These are phyloP conservation scores for Teratosphaeria pseudoeucalypti DNA, from an alignment of 2,329 filamentous ascomycete species.

Conservation along the genomic window DNA sequence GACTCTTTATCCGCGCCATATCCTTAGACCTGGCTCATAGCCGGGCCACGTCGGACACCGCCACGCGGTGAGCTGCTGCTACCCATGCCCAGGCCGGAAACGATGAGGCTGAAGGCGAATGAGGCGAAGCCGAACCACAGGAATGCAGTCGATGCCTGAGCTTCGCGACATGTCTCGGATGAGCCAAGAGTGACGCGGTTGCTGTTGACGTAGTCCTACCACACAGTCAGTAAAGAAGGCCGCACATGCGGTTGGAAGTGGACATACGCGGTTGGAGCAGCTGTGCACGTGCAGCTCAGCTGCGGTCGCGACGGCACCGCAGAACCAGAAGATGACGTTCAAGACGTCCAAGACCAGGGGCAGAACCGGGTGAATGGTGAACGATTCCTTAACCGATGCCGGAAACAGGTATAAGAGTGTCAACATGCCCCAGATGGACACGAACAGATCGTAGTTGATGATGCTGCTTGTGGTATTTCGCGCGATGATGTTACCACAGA, in stretches of 20 bases:
- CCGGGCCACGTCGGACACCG: conserved; percentile 36
- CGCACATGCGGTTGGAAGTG: not conserved
- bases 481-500: conserved; percentile 54
- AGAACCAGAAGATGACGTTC: conserved; percentile 58
- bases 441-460: conserved; percentile 58
- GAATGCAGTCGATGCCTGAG: conserved; percentile 65
- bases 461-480: conserved; percentile 45
- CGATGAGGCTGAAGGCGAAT: conserved; percentile 45
- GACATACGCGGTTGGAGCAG: conserved; percentile 50
- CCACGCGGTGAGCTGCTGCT: conserved; percentile 34
- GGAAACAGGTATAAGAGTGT: conserved; percentile 53
- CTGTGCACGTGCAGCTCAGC: conserved; percentile 59
- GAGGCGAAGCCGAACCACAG: conserved; percentile 66
- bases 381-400: conserved; percentile 43
- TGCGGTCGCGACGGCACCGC: conserved; percentile 59
- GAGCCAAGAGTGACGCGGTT: conserved; percentile 39
- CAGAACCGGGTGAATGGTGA: conserved; percentile 42
- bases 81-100: conserved; percentile 46
- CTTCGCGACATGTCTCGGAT: conserved; percentile 56
- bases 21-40: conserved; percentile 47
- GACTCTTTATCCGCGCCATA: not conserved
- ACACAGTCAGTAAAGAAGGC: not conserved
- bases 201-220: conserved; percentile 27
- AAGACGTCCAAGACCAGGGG: conserved; percentile 48
- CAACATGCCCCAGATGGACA: conserved; percentile 55